Percentiles rank a stretch among this genome's conserved stretches.
phyloP scores from a whole-genome alignment of 495 filamentous ascomycete genomes.

The Penicillium malachiteum region DNA sequence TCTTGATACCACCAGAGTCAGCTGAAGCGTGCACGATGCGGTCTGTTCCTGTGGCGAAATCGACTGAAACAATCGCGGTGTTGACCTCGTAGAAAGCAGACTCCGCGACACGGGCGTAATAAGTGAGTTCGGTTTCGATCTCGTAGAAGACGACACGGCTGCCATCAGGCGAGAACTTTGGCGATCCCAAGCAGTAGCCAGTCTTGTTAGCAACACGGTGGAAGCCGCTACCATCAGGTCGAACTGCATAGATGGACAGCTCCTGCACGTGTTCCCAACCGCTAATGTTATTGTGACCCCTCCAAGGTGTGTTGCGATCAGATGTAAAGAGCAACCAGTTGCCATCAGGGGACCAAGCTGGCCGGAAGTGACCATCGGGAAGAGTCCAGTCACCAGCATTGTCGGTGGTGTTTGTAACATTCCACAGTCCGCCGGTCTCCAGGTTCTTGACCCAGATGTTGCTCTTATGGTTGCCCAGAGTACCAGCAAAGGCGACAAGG shows the following conservation, averaged over 20 bases:
- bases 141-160: slow-evolving; percentile 13
- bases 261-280: slow-evolving; percentile 16
- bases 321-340: slow-evolving; percentile 12
- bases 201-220: slow-evolving; percentile 4
- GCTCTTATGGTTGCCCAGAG: slow-evolving; percentile 4
- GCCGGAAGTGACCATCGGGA: slow-evolving; percentile 19
- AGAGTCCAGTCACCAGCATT: not conserved
- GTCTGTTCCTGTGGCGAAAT: slow-evolving; percentile 7
- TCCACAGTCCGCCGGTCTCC: slow-evolving; percentile 1
- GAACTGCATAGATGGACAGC: slow-evolving; percentile 9
- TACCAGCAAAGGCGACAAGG: slow-evolving; percentile 9
- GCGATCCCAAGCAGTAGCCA: slow-evolving; percentile 9
- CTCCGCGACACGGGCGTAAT: not conserved
- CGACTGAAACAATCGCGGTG: slow-evolving; percentile 4
- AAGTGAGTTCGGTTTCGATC: slow-evolving; percentile 7
- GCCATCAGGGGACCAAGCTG: slow-evolving; percentile 25
- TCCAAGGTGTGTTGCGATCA: slow-evolving; percentile 16
- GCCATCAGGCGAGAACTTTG: slow-evolving; percentile 12
- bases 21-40: slow-evolving; percentile 2
- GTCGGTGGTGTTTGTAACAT: slow-evolving; percentile 10
- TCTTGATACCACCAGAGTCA: not conserved
- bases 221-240: slow-evolving; percentile 8
- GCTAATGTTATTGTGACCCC: slow-evolving; percentile 5
- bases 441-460: slow-evolving; percentile 18
- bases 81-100: not conserved